Base-by-base conservation (phyloP, 177 flowering plant genomes). In the Vitis hybrid region DNA sequence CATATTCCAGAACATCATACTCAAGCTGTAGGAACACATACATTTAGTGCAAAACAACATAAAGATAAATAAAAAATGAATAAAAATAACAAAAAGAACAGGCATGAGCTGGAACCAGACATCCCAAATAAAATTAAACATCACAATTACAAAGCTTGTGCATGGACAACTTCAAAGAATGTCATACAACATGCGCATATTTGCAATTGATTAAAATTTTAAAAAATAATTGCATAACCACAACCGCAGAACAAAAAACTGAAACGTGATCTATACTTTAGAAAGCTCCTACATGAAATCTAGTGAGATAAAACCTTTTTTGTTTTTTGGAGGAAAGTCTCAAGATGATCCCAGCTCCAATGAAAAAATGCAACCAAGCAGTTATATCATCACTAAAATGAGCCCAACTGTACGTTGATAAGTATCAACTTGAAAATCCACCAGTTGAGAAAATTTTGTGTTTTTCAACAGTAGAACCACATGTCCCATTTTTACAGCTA, bases 1-100 rank as follows among this genome's bases (percentile, higher is more conserved):
- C 99, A 87, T 92, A 96, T 75, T 96, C 99, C 90, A 96, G 79
- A 30, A 92, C 75, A 74, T 96, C 99, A 80, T 96, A 96, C 82
- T 96, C 99, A 11, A 96, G 90, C 97, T 96, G 46, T 40, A 7
- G 46, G 46, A 40, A 40, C 7, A 6, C 46, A 40, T 40, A 5
- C 46, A 40, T 6, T 40, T 7, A 40, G 9, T 5, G 92, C 56
- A 80, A 2, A 75, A 15, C 52, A 60, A 65, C 50, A 27, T 14
- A 68, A 6, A 60, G 11, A 69, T 12, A 56, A 40, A 14, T 6
- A 3, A 50, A 50, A 19, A 60, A 60, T 11, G 6, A n/a, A 10
- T 14, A 13, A 30, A 65, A n/a, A n/a, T 11, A 30, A 51, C 16
- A 58, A n/a, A 46, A 51, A 57, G 56, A 27, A 48, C 3, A 64